Base-by-base conservation (phyloP, 176 grass and related monocot species). In the Hordeum marinum region DNA sequence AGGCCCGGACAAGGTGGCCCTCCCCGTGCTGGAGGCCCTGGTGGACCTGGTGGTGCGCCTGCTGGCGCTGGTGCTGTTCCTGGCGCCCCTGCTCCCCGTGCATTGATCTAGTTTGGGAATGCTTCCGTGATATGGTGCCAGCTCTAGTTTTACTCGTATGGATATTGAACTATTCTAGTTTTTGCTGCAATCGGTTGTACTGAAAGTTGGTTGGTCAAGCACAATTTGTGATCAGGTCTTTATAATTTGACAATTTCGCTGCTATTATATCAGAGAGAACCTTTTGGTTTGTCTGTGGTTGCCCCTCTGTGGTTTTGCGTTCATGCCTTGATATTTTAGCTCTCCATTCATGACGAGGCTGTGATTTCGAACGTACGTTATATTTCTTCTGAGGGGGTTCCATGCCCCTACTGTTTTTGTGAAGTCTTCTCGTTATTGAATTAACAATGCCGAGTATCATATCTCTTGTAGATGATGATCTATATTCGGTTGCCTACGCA, bases 1-100 rank as follows among this genome's bases (percentile, higher is more conserved):
- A 88, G 84, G 79, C 88, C 87, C 26, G 92, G 90, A 3, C 89
- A 89, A 59, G 61, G 71, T 31, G 71, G 81, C 11, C 43, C 92
- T 6, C 89, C 86, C 4, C 89, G 91, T 23, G 45, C 83, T 26
- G 91, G 71, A 0, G 71, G 42, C 24, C 71, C 71, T 48, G 71
- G 71, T 9, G 71, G 13, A 3, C 71, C 85, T 41, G 91, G 81
- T 32, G 84, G 58, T 39, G 88, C 90, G 0, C 88, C 94, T 37
- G 72, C 93, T 17, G 52, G 55, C 0, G 12, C 42, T 2, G 48
- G 46, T 10, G 3, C 21, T 1, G 45, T 31, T 40, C 14, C n/a
- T 26, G 9, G 24, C 5, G 15, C 65, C 20, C 10, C 42, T 25
- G 35, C 68, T 25, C 69, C 69, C 21, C 69, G 69, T 3, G 24